Percentiles rank a stretch among this genome's conserved stretches.
phyloP scores from a whole-genome alignment of 2,329 filamentous ascomycete genomes.

The Scedosporium boydii region DNA sequence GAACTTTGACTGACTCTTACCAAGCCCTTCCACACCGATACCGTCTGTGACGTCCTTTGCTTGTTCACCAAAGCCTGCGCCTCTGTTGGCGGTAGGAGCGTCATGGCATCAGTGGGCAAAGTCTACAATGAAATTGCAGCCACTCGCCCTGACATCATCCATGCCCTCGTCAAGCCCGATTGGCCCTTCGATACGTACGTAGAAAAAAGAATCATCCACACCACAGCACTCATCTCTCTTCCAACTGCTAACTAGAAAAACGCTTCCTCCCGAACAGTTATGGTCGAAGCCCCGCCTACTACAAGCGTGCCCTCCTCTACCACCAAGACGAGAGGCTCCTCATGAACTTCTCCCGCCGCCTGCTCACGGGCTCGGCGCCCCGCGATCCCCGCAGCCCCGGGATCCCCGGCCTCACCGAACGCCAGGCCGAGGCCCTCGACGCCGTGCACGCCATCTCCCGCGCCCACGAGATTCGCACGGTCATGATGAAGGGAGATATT shows the following conservation, averaged over 20 bases:
- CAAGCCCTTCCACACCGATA: conserved; percentile 50
- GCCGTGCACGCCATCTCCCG: conserved; percentile 39
- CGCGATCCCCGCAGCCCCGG: conserved; percentile 32
- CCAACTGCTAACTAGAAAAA: neutral
- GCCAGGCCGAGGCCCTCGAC: conserved; percentile 43
- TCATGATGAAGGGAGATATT: conserved; percentile 42
- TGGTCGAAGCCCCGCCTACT: conserved; percentile 6
- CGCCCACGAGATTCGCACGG: conserved; percentile 31
- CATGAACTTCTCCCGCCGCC: conserved; percentile 8
- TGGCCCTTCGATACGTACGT: conserved; percentile 11
- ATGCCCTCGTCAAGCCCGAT: conserved; percentile 33
- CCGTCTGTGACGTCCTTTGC: conserved; percentile 41
- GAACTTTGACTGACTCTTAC: conserved; percentile 19
- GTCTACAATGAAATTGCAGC: conserved; percentile 52
- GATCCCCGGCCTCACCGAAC: conserved; percentile 47
- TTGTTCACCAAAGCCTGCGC: conserved; percentile 44
- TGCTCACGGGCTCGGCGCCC: conserved; percentile 9
- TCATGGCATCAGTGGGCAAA: conserved; percentile 41
- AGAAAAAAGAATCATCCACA: no score
- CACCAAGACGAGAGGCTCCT: conserved; percentile 8
- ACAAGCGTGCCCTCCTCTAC: conserved; percentile 9
- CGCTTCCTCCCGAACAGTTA: neutral
- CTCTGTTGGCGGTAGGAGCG: conserved; percentile 39
- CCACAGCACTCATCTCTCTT: neutral
- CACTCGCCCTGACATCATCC: conserved; percentile 46